Percentiles rank a stretch among this genome's conserved stretches.
Evolutionary conservation across 179 eudicot species (phyloP).

Genomic region (Drosera spatulata): DNA sequence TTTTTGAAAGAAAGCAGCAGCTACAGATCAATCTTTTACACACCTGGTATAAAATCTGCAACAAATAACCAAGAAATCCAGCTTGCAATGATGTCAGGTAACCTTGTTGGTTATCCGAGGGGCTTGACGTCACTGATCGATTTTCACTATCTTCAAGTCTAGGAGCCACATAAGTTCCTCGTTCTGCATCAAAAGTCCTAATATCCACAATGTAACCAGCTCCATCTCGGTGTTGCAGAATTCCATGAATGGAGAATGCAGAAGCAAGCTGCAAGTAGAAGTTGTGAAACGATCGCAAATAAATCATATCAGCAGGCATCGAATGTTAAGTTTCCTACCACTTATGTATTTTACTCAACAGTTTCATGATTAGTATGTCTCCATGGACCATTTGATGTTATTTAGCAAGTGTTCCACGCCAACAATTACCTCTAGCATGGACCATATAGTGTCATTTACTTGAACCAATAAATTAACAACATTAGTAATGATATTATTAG

Average conservation of each 20-base stretch:
- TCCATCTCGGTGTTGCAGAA: slow-evolving; percentile 21
- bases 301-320: neutral
- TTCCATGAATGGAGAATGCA: slow-evolving; percentile 57
- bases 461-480: no score
- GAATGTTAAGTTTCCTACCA: neutral
- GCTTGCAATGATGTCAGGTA: slow-evolving; percentile 23
- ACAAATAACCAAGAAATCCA: slow-evolving; percentile 31
- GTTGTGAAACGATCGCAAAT: slow-evolving; percentile 4
- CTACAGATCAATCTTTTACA: neutral
- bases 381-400: no score
- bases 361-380: no score
- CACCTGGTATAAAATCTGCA: slow-evolving; percentile 70
- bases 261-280: slow-evolving; percentile 49
- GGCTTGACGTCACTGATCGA: slow-evolving; percentile 12
- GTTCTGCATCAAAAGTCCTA: slow-evolving; percentile 29
- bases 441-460: no score
- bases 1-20: neutral
- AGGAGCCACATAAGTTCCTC: slow-evolving; percentile 27
- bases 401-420: no score
- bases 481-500: neutral
- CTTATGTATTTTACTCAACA: no score
- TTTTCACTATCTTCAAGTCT: slow-evolving; percentile 22
- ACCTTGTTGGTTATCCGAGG: slow-evolving; percentile 17
- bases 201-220: slow-evolving; percentile 15
- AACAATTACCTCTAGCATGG: no score